A percentile compares a stretch with the other conserved stretches of the same genome.
These are phyloP conservation scores for Lentinula detonsa DNA, from an alignment of 768 basidiomycete species.

Conservation along the genomic window DNA sequence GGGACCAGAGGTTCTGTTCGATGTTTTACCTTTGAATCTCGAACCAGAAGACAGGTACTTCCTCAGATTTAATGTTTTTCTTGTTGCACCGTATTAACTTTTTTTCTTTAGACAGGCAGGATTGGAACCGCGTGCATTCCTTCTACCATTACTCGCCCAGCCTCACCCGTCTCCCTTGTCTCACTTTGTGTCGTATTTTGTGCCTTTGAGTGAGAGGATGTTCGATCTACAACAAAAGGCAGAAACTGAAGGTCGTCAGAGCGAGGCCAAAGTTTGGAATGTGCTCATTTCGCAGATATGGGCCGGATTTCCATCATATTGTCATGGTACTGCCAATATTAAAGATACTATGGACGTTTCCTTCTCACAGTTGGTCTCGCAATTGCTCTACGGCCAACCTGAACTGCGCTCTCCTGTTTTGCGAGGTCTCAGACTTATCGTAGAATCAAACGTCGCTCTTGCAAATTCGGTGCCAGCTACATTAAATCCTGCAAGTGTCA, in stretches of 20 bases:
- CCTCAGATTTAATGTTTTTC: background rate
- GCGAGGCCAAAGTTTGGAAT: conserved; percentile 94
- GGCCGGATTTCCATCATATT: conserved; percentile 89
- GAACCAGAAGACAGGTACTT: conserved; percentile 73
- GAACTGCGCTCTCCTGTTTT: conserved; percentile 79
- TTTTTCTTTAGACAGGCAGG: conserved; percentile 49
- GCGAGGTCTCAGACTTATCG: conserved; percentile 71
- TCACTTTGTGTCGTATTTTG: conserved; percentile 88
- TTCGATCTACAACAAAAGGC: conserved; percentile 84
- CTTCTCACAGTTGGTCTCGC: conserved; percentile 88
- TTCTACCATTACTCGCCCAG: conserved; percentile 81
- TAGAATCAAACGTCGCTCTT: conserved; percentile 70
- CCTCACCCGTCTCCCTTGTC: conserved; percentile 74
- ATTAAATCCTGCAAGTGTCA: conserved; percentile 29
- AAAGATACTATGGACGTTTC: conserved; percentile 64
- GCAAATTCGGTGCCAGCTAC: conserved; percentile 29
- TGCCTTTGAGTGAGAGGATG: conserved; percentile 90
- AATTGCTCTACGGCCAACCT: conserved; percentile 87
- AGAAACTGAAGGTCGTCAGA: conserved; percentile 61
- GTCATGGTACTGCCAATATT: conserved; percentile 73
- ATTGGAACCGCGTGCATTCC: conserved; percentile 82
- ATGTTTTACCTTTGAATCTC: conserved; percentile 77
- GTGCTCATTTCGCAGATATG: conserved; percentile 92
- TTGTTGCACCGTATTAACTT: background rate
- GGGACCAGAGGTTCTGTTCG: conserved; percentile 77